phyloP scores from a whole-genome alignment of 2,329 filamentous ascomycete genomes.

The Sordariomycetes sp. region DNA sequence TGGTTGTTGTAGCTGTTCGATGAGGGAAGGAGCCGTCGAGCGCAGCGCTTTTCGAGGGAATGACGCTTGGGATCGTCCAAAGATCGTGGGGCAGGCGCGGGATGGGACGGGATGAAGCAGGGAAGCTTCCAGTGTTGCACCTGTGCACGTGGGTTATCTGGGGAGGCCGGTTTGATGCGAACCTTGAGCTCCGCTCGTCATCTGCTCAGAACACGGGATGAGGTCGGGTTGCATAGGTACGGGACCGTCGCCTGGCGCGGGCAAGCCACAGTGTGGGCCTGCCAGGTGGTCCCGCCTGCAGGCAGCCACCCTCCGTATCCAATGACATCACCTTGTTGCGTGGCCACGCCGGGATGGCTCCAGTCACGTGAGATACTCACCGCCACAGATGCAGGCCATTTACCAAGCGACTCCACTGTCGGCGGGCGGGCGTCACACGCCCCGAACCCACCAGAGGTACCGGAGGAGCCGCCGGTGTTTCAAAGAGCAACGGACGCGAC shows the following conservation, averaged over 20 bases:
- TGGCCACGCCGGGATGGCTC: not conserved
- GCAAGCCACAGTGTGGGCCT: constrained; percentile 4
- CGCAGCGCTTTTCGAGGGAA: not conserved
- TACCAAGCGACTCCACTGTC: not conserved
- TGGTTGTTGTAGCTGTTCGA: not conserved
- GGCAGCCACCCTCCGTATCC: not conserved
- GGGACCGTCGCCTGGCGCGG: not conserved
- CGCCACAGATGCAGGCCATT: not conserved
- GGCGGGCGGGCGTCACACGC: not conserved
- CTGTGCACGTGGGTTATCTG: not conserved
- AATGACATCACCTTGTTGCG: constrained; percentile 2
- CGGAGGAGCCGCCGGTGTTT: constrained; percentile 1
- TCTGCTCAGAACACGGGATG: not conserved
- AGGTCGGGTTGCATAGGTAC: not conserved
- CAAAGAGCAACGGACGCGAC: constrained; percentile 2
- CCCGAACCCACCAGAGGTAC: not conserved
- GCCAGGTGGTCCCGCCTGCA: not conserved
- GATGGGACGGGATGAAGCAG: not conserved
- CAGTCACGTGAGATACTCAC: not conserved
- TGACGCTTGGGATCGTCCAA: not conserved
- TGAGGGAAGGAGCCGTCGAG: not conserved
- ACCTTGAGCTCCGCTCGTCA: constrained; percentile 1
- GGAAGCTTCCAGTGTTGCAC: not conserved
- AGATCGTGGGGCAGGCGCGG: not conserved
- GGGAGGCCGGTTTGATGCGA: not conserved